These are phyloP conservation scores for Thraustotheca clavata DNA, from an alignment of 352 stramenopile genomes.

Conservation along the genomic window DNA sequence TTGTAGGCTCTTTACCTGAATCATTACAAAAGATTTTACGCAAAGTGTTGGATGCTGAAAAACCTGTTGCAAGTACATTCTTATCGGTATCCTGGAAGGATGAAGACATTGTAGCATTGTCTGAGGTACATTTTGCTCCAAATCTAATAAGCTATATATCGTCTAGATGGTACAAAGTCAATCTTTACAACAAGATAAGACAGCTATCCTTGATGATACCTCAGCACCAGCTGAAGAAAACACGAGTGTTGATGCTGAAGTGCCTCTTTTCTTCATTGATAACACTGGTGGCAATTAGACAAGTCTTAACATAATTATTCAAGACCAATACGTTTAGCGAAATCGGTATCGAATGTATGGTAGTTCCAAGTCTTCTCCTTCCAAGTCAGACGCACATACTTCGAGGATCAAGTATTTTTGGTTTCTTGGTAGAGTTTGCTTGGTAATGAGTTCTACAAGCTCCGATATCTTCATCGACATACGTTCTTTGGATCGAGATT, in stretches of 20 bases:
- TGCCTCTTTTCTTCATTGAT: constrained; percentile 19
- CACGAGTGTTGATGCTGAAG: no score
- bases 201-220: neutral
- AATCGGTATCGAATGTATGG: constrained; percentile 91
- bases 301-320: neutral
- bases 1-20: neutral
- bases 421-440: constrained; percentile 91
- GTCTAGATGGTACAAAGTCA: neutral
- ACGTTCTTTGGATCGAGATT: constrained; percentile 86
- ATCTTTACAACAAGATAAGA: neutral
- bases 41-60: neutral
- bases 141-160: neutral
- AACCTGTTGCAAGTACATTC: neutral
- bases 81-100: constrained; percentile 4
- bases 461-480: constrained; percentile 97
- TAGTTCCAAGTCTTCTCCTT: constrained; percentile 94
- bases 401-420: constrained; percentile 96
- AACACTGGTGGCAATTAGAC: neutral
- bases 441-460: constrained; percentile 93
- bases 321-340: neutral
- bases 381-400: constrained; percentile 93
- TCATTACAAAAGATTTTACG: neutral
- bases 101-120: neutral
- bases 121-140: neutral
- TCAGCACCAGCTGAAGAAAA: neutral